Percentiles rank a stretch among this genome's conserved stretches.
These are phyloP conservation scores for Keqinozyma sinolaborantium DNA, from an alignment of 1,139 yeast genomes.

Conservation along the genomic window DNA sequence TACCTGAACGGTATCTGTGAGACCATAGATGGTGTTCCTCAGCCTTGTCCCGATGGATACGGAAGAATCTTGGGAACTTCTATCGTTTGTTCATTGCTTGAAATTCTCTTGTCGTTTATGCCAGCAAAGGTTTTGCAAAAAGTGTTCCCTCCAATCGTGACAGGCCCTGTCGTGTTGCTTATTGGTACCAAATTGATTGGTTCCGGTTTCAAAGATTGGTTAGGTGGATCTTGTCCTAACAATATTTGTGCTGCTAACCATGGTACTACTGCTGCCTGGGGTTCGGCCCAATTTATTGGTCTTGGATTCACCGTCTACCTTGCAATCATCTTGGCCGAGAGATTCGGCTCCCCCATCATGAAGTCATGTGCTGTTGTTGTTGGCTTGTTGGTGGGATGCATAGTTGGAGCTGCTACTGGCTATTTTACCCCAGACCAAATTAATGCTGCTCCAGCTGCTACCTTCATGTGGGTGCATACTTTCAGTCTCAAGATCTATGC, in stretches of 20 bases:
- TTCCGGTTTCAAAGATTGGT: conserved; percentile 79
- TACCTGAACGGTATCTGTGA: conserved; percentile 72
- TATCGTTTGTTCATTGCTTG: conserved; percentile 71
- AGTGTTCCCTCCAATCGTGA: conserved; percentile 83
- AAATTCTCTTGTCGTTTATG: conserved; percentile 65
- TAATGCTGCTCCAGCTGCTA: conserved; percentile 73
- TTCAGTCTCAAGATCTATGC: conserved; percentile 74
- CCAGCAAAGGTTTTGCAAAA: conserved; percentile 70
- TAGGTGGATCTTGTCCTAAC: conserved; percentile 76
- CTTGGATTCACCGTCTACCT: conserved; percentile 79
- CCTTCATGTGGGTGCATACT: conserved; percentile 85
- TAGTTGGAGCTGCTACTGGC: conserved; percentile 88
- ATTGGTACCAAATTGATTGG: conserved; percentile 70
- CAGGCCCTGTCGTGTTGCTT: conserved; percentile 86
- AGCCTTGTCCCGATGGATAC: conserved; percentile 86
- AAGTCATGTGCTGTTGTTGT: conserved; percentile 86
- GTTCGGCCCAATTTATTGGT: conserved; percentile 81
- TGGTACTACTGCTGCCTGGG: conserved; percentile 57
- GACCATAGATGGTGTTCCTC: conserved; percentile 52
- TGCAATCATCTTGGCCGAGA: conserved; percentile 70
- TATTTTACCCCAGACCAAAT: conserved; percentile 59
- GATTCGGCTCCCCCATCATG: conserved; percentile 93
- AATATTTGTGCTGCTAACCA: conserved; percentile 10
- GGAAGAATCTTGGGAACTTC: conserved; percentile 84
- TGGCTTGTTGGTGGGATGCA: conserved; percentile 83